Base-by-base conservation (phyloP, 2,329 filamentous ascomycete genomes). In the Stachybotrys elegans region DNA sequence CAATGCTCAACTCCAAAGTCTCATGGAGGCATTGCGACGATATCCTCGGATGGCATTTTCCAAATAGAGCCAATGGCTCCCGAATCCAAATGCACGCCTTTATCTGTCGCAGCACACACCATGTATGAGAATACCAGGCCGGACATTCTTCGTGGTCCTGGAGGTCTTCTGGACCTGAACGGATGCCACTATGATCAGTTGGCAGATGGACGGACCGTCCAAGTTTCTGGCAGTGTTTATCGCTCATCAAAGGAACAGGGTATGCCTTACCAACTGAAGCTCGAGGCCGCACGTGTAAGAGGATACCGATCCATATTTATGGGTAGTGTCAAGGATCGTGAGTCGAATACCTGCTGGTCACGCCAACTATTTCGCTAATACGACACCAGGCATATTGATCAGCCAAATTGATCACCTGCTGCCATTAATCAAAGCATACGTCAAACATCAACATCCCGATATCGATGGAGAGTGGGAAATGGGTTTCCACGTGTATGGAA, bases 71-170 rank as follows among this genome's bases (percentile, higher is more conserved):
- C 75, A 0, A 51, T 69, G 0, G 58, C 63, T 5, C 60, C 67
- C 0, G 48, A 49, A 0, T 61, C 67, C 0, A 58, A 57, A 2
- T 79, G 76, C 47, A 77, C 70, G 0, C 66, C 71, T 0, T 43
- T 70, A 0, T 71, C 68, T 0, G 74, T 79, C 1, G 74, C 74
- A 1, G 72, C 75, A 0, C 75, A 79, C 48, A 70, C 73, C 0
- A 54, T 79, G 9, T 79, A 79, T 42, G 76, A 79, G 58, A 79
- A 79, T 47, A 63, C 67, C 0, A 54, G 75, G 14, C 75, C 76
- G 0, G 76, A 79, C 52, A 51, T 71, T 1, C 51, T 78, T 2
- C 47, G 59, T 5, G 76, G 76, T 0, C 76, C 76, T 0, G 76
- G 75, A 0, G 76, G 75, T 0, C 53, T 58, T 6, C 59, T 79